These are phyloP conservation scores for Mucuna pruriens DNA, from an alignment of 306 rosid species.

Conservation along the genomic window DNA sequence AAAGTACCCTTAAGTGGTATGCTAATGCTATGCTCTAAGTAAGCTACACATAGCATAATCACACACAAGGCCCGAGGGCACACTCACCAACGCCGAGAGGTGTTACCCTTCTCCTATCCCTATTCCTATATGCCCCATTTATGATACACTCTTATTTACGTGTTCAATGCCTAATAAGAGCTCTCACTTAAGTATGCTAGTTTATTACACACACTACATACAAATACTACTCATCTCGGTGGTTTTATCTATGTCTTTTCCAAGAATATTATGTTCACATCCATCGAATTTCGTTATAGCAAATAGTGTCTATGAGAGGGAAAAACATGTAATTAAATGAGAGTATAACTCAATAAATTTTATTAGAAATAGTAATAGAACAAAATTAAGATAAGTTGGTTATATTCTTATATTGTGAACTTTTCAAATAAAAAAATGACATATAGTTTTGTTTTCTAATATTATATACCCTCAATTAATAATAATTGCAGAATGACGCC, in stretches of 20 bases:
- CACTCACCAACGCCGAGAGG: slow-evolving; percentile 21
- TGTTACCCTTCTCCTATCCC: not conserved
- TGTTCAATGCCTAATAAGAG: slow-evolving; percentile 15
- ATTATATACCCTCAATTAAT: not conserved
- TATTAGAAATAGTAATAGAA: not conserved
- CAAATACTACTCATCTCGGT: not conserved
- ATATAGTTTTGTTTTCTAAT: not conserved
- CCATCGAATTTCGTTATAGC: not conserved
- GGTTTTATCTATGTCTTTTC: slow-evolving; percentile 3
- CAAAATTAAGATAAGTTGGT: not conserved
- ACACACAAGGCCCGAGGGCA: slow-evolving; percentile 29
- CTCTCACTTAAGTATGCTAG: slow-evolving; percentile 28
- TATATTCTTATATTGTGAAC: not conserved
- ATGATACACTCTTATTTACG: not conserved
- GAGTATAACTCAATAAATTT: not conserved
- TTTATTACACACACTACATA: not conserved
- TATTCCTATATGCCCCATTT: not conserved
- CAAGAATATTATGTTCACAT: not conserved
- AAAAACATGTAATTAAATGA: not conserved
- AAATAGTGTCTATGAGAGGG: not conserved
- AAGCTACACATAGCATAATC: slow-evolving; percentile 31
- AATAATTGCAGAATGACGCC: not conserved
- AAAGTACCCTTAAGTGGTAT: slow-evolving; percentile 26
- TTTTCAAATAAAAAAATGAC: not conserved
- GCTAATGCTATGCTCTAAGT: slow-evolving; percentile 28